phyloP scores from a whole-genome alignment of 371 early-diverging fungal genomes.

The Actinomucor elegans region DNA sequence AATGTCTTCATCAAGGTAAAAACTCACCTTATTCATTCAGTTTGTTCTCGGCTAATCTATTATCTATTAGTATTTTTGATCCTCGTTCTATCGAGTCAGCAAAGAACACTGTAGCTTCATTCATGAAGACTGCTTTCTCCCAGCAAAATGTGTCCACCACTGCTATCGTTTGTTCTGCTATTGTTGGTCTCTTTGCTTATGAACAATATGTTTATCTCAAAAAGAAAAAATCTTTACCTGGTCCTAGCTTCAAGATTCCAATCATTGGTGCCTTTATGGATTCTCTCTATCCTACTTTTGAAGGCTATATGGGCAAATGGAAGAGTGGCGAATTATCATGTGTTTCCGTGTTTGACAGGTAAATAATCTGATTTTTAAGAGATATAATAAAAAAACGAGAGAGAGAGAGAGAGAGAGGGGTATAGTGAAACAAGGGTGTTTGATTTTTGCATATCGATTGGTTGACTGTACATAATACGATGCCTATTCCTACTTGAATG shows the following conservation, averaged over 20 bases:
- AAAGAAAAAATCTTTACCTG: constrained; percentile 53
- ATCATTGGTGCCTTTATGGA: constrained; percentile 56
- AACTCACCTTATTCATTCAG: too few species aligned
- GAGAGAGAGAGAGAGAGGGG: not conserved
- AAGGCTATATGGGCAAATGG: constrained; percentile 56
- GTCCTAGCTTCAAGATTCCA: constrained; percentile 49
- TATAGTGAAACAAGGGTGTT: too few species aligned
- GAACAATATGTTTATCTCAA: constrained; percentile 51
- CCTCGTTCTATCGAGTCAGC: constrained; percentile 48
- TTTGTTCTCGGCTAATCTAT: too few species aligned
- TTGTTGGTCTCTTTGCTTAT: constrained; percentile 49
- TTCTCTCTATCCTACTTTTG: constrained; percentile 56
- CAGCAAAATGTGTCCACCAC: constrained; percentile 40
- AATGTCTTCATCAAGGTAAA: constrained; percentile 25
- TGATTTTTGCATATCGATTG: too few species aligned
- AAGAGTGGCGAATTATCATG: constrained; percentile 57
- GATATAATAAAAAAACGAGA: too few species aligned
- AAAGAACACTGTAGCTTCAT: constrained; percentile 36
- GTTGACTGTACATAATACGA: too few species aligned
- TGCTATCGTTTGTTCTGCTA: constrained; percentile 42
- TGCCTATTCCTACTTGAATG: too few species aligned
- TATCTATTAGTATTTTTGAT: constrained; percentile 35
- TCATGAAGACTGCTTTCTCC: constrained; percentile 36
- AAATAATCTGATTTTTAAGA: too few species aligned
- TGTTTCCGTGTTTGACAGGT: constrained; percentile 56